These are phyloP conservation scores for Trichosporon sp. DNA, from an alignment of 1,284 basidiomycete genomes.

Conservation along the genomic window DNA sequence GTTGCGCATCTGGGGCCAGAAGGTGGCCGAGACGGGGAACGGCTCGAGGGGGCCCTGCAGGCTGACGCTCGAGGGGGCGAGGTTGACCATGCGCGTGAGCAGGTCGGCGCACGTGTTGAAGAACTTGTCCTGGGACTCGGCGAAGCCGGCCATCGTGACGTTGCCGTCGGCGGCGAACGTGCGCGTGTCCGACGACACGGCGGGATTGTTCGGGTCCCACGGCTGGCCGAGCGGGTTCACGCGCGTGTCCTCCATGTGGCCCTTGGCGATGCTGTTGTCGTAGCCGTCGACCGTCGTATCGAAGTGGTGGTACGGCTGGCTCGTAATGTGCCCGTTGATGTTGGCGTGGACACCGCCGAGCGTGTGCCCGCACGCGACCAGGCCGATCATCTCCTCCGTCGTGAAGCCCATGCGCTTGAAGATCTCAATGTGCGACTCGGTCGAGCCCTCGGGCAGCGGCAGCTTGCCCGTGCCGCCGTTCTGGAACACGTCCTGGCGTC, in stretches of 20 bases:
- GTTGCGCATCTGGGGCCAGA: conserved; percentile 10
- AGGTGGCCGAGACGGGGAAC: conserved; percentile 14
- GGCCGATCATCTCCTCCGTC: conserved; percentile 15
- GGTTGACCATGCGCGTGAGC: conserved; percentile 16
- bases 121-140: conserved; percentile 12
- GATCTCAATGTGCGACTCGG: conserved; percentile 17
- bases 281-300: conserved; percentile 11
- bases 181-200: conserved; percentile 13
- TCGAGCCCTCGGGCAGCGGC: conserved; percentile 16
- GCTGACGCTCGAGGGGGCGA: conserved; percentile 12
- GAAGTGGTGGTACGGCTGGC: conserved; percentile 4
- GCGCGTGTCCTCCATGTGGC: conserved; percentile 13
- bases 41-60: conserved; percentile 16
- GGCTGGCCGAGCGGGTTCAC: conserved; percentile 20
- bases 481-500: conserved; percentile 9
- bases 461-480: conserved; percentile 10
- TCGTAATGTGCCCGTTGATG: conserved; percentile 16
- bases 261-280: conserved; percentile 17
- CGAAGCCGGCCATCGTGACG: conserved; percentile 13
- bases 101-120: conserved; percentile 12
- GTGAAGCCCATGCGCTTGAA: conserved; percentile 25
- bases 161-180: conserved; percentile 19
- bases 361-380: conserved; percentile 23
- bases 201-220: conserved; percentile 11
- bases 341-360: conserved; percentile 20